Evolutionary conservation across 176 grass and related monocot genomes (phyloP).

Genomic region (Tuctoria greenei): DNA sequence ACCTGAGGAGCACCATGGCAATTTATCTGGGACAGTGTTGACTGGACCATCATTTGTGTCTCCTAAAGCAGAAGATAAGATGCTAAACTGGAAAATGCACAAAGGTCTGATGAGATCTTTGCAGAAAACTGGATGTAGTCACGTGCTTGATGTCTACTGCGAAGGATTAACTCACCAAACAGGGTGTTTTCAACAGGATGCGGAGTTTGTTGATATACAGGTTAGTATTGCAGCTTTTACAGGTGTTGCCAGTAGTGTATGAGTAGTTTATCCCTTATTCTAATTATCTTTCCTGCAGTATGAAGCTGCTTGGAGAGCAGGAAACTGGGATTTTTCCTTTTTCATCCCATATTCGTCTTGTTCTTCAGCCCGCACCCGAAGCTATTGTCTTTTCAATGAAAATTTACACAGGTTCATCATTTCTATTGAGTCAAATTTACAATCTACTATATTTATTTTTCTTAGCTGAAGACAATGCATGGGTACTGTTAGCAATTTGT

Average conservation of each 20-base stretch:
- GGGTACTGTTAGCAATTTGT: neutral
- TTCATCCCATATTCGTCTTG: conserved; percentile 46
- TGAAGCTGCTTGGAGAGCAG: conserved; percentile 94
- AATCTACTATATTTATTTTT: conserved; percentile 7
- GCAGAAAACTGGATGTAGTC: conserved; percentile 97
- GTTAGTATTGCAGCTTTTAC: conserved; percentile 40
- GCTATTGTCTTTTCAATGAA: conserved; percentile 70
- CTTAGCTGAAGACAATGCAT: neutral
- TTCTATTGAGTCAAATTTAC: conserved; percentile 26
- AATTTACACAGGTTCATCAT: conserved; percentile 76
- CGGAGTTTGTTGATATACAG: conserved; percentile 88
- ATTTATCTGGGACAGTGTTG: conserved; percentile 33
- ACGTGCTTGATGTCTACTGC: conserved; percentile 87
- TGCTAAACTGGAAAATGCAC: conserved; percentile 65
- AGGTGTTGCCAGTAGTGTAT: conserved; percentile 8
- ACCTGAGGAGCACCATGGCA: conserved; percentile 33
- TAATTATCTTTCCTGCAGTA: conserved; percentile 55
- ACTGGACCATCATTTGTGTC: conserved; percentile 31
- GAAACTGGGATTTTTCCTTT: conserved; percentile 99
- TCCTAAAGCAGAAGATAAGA: conserved; percentile 53
- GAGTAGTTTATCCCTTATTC: conserved; percentile 17
- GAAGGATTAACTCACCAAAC: conserved; percentile 76
- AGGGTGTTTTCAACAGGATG: conserved; percentile 64
- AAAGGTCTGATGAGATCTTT: conserved; percentile 94
- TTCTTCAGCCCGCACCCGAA: conserved; percentile 39